phyloP scores from a whole-genome alignment of 1,284 basidiomycete species.

The Ceratobasidium sp. region DNA sequence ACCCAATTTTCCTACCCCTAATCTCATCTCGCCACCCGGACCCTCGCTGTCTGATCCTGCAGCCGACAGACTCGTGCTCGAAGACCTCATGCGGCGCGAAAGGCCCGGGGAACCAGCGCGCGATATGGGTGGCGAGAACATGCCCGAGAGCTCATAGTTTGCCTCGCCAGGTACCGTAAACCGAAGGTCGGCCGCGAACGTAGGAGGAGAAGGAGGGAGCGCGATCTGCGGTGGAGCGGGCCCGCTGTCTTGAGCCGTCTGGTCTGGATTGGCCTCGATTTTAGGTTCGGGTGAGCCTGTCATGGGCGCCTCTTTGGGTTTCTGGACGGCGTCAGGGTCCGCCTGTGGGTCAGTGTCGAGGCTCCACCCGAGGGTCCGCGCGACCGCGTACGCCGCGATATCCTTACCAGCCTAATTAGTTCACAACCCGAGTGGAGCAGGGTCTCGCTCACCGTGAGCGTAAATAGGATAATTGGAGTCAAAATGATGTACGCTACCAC shows the following conservation, averaged over 20 bases:
- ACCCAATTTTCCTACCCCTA: slow-evolving; percentile 18
- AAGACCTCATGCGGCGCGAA: slow-evolving; percentile 37
- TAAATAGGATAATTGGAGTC: slow-evolving; percentile 72
- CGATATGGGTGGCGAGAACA: slow-evolving; percentile 41
- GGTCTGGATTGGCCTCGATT: neutral
- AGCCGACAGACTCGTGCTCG: slow-evolving; percentile 42
- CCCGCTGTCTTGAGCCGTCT: slow-evolving; percentile 67
- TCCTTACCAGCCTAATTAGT: slow-evolving; percentile 58
- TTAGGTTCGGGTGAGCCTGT: neutral
- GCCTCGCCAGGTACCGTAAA: slow-evolving; percentile 39
- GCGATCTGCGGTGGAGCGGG: slow-evolving; percentile 64
- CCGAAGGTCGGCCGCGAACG: slow-evolving; percentile 26
- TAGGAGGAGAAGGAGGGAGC: slow-evolving; percentile 30
- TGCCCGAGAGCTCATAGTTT: slow-evolving; percentile 41
- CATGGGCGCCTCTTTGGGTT: slow-evolving; percentile 31
- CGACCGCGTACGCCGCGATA: slow-evolving; percentile 80
- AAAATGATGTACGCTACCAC: slow-evolving; percentile 70
- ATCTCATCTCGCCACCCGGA: slow-evolving; percentile 28
- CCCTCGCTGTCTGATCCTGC: slow-evolving; percentile 44
- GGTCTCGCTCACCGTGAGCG: slow-evolving; percentile 63
- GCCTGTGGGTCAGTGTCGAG: slow-evolving; percentile 22
- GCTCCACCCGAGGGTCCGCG: slow-evolving; percentile 75
- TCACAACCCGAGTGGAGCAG: slow-evolving; percentile 24
- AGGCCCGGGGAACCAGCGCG: slow-evolving; percentile 37
- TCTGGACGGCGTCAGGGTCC: slow-evolving; percentile 8